Conservation (phyloP, 169 alveolate genomes). For the Plasmodium billcollinsi region DNA sequence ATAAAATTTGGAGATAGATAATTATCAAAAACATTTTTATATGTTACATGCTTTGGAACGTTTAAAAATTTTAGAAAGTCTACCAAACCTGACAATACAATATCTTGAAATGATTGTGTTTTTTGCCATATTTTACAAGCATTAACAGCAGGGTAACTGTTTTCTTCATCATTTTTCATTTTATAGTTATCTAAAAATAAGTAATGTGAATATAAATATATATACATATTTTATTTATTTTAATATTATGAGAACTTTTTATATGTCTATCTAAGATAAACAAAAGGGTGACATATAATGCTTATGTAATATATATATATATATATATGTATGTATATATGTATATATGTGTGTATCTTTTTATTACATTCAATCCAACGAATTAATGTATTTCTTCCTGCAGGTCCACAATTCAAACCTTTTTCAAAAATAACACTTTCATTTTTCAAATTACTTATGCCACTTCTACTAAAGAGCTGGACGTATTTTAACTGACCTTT, state of each 20-base stretch:
- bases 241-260: not conserved
- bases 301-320: too few species aligned
- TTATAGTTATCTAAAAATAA: conserved; percentile 82
- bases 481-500: conserved; percentile 22
- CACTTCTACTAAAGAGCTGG: conserved; percentile 23
- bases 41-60: conserved; percentile 84
- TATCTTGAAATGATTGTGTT: conserved; percentile 86
- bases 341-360: not conserved
- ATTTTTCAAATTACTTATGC: conserved; percentile 11
- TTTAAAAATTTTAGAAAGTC: conserved; percentile 83
- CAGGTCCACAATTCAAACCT: conserved; percentile 89
- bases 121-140: conserved; percentile 88
- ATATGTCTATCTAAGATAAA: not conserved
- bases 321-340: too few species aligned
- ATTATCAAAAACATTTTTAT: conserved; percentile 80
- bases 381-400: conserved; percentile 85
- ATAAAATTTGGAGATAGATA: conserved; percentile 80
- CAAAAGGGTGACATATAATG: too few species aligned
- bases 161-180: conserved; percentile 80
- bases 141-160: conserved; percentile 83
- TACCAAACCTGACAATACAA: conserved; percentile 82
- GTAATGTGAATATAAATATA: not conserved
- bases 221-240: too few species aligned
- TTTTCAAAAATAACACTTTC: conserved; percentile 15
- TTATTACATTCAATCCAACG: conserved; percentile 86